Conservation (phyloP, 257 asterid species). For the Nemophila menziesii region DNA sequence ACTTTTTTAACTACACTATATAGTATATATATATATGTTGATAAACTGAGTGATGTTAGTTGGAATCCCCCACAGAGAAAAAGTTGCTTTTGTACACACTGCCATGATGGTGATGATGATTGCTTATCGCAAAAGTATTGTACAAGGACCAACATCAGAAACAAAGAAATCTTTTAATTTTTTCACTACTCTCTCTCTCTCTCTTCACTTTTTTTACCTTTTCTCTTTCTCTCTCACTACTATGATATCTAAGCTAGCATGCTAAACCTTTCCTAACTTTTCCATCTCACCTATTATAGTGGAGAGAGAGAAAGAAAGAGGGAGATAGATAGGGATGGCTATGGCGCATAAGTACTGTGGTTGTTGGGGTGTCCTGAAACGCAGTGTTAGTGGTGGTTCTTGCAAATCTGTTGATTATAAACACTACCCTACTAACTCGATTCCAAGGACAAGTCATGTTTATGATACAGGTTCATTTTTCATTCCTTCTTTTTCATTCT, state of each 20-base stretch:
- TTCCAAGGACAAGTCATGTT: constrained; percentile 78
- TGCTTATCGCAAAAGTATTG: constrained; percentile 38
- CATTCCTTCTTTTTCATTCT: too few species aligned
- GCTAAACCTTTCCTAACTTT: constrained; percentile 23
- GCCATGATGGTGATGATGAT: constrained; percentile 56
- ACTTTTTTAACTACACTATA: constrained; percentile 8
- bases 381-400: constrained; percentile 39
- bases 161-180: constrained; percentile 2
- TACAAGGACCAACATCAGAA: constrained; percentile 19
- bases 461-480: constrained; percentile 59
- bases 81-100: constrained; percentile 73
- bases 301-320: constrained; percentile 1
- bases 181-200: constrained; percentile 14
- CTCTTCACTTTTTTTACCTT: too few species aligned
- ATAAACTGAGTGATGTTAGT: constrained; percentile 3
- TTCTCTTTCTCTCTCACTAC: constrained; percentile 13
- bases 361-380: constrained; percentile 64
- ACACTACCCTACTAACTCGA: constrained; percentile 33
- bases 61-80: constrained; percentile 38
- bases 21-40: not conserved
- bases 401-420: constrained; percentile 46
- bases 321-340: not conserved
- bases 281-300: constrained; percentile 4
- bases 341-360: constrained; percentile 68
- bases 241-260: constrained; percentile 18